Evolutionary conservation across 352 stramenopile species (phyloP), one percentile per base, ranked within the genome.

Genomic region (Pythium utonaiense): DNA sequence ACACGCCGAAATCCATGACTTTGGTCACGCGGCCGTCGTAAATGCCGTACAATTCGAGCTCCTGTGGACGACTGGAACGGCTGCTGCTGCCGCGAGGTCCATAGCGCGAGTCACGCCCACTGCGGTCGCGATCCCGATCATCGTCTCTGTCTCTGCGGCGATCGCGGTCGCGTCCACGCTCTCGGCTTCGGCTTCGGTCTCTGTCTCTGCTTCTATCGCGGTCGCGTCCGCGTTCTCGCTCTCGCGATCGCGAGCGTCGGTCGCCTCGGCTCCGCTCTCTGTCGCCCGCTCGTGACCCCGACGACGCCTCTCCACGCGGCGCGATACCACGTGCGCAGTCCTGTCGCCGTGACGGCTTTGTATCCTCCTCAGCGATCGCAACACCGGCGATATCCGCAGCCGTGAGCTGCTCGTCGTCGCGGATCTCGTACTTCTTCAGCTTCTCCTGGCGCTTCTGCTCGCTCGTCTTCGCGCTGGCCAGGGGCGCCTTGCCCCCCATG

Each of bases 1-100:
- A 98, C 22, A 96, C 86, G 9, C 97, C 97, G 88, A 98, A 99
- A 60, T 99, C 96, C 72, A 98, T 94, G 24, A 98, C 78, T 62
- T 98, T 98, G 57, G 78, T 83, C 17, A 99, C 93, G 9, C 74
- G 81, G 19, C 92, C 97, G 33, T 94, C 80, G 66, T 98, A 98
- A 62, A 99, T 99, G 36, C 80, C 73, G 73, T 99, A 97, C 31
- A 98, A 66, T 67, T 98, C 83, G 25, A 96, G 48, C 3, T 42
- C 30, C n/a, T 22, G 58, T 1, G 57, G 40, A 28, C 80, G 62
- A 12, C 69, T 52, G 24, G 54, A 50, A 34, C 53, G 66, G 40
- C 60, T 62, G 64, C 57, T 79, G 24, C 47, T 68, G 52, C 51
- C 34, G 64, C 64, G 49, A 19, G 41, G 33, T 4, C 50, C 57